Conservation (phyloP, 2,329 filamentous ascomycete species). For the Davidsoniella virescens region DNA sequence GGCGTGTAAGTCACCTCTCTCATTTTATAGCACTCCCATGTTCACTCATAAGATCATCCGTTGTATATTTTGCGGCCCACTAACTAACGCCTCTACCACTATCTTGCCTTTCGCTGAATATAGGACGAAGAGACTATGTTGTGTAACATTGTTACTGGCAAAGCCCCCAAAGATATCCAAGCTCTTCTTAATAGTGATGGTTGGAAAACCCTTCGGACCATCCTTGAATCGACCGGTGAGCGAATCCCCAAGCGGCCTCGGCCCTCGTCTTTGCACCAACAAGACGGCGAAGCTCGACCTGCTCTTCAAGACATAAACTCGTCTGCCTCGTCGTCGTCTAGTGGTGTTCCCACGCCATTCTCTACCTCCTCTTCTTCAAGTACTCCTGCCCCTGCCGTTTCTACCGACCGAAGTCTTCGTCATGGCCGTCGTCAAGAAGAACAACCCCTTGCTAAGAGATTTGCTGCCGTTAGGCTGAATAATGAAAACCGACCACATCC, state of each 20-base stretch:
- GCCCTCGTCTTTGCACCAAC: constrained; percentile 11
- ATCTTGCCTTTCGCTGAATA: not conserved
- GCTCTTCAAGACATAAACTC: constrained; percentile 12
- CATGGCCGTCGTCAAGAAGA: constrained; percentile 21
- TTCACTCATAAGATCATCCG: not conserved
- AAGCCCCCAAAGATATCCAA: constrained; percentile 65
- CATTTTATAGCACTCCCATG: constrained; percentile 1
- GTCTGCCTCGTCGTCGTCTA: constrained; percentile 17
- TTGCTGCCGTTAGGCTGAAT: constrained; percentile 50
- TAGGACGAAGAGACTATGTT: constrained; percentile 82
- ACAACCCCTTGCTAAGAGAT: constrained; percentile 47
- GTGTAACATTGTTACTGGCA: constrained; percentile 66
- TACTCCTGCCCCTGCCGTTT: constrained; percentile 1
- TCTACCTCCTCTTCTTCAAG: constrained; percentile 12
- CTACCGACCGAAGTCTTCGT: constrained; percentile 9
- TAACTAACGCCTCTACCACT: not conserved
- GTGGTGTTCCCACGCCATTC: constrained; percentile 16
- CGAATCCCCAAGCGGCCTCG: constrained; percentile 61
- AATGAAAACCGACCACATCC: constrained; percentile 18
- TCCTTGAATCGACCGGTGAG: constrained; percentile 96
- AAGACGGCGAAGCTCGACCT: constrained; percentile 15
- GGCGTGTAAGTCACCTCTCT: constrained; percentile 44
- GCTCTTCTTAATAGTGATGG: constrained; percentile 75
- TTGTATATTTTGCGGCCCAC: not conserved
- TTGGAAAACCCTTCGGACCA: constrained; percentile 86